Base-by-base conservation (phyloP, 768 basidiomycete genomes). In the Rhizopogon sp. region DNA sequence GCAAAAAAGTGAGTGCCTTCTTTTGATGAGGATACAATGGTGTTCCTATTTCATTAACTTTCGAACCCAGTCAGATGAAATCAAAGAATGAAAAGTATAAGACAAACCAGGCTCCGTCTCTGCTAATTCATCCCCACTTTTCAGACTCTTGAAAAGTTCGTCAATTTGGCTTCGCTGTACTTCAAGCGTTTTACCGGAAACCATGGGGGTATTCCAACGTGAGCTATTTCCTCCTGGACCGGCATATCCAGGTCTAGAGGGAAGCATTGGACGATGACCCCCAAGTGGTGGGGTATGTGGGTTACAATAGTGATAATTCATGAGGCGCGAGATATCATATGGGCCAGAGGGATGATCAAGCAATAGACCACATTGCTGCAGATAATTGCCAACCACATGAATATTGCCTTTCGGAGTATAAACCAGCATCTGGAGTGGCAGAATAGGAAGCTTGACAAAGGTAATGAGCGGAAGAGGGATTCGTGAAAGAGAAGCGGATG, bases 351-450 rank as follows among this genome's bases (percentile, higher is more conserved):
- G 96, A 62, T 97, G 87, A 63, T 91, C 85, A 45, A 98, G 82
- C 51, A 88, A 75, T 7, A 94, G 73, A 40, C 79, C 79, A 56
- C 79, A 79, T 55, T 82, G 77, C 22, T 83, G 80, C 49, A 98
- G 79, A 63, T 84, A 85, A 63, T 83, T 77, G 58, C 90, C 85
- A 58, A 99, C 88, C 53, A 88, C 84, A 33, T 78, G 74, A 58
- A 98, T 88, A 70, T 98, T 94, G 33, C 92, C 90, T 68, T 96
- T 97, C 5, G 93, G 92, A 5, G 96, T 96, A 71, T 90, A 96
- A 31, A 98, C 84, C 39, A 97, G 82, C 70, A 97, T 80, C 64
- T 88, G 87, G 16, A 98, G 77, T 20, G 86, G 83, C 43, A 96
- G 76, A 53, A 93, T 90, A 46, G 90, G 88, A 51, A 89, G 78